A percentile compares a stretch with the other conserved stretches of the same genome.
Evolutionary conservation across 2,329 filamentous ascomycete species (phyloP).

Genomic region (Neopestalotiopsis sp.): DNA sequence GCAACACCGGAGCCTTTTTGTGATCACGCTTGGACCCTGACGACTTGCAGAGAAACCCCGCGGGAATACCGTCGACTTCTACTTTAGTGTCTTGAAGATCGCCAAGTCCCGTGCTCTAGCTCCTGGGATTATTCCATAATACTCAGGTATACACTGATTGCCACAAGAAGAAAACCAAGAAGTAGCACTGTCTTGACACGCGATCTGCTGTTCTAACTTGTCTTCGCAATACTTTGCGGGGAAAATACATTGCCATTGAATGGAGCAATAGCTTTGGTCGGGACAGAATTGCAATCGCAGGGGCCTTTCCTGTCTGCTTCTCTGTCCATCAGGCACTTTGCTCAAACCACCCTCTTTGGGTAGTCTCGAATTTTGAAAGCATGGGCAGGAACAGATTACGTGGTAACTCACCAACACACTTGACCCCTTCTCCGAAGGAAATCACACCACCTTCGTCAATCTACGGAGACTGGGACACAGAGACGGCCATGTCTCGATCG

Average conservation of each 20-base stretch:
- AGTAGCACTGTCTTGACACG: neutral
- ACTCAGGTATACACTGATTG: neutral
- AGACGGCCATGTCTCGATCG: conserved; percentile 52
- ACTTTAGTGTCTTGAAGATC: neutral
- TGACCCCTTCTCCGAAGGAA: conserved; percentile 46
- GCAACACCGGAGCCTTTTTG: neutral
- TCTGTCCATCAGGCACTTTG: conserved; percentile 26
- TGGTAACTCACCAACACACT: conserved; percentile 48
- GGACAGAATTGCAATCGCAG: conserved; percentile 26
- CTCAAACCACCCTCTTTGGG: conserved; percentile 23
- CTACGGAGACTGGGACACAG: conserved; percentile 48
- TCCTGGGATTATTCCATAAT: neutral
- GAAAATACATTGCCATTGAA: conserved; percentile 19
- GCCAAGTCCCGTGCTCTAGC: conserved; percentile 1
- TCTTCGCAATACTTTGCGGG: neutral
- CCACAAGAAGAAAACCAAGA: neutral
- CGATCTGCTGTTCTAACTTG: neutral
- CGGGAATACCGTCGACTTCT: neutral
- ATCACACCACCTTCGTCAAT: conserved; percentile 50
- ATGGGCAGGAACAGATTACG: conserved; percentile 55
- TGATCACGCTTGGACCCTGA: too few species aligned
- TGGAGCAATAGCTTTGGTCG: conserved; percentile 26
- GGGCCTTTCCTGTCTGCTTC: conserved; percentile 29
- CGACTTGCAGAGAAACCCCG: neutral
- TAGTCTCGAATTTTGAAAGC: conserved; percentile 27